Base-by-base conservation (phyloP, 169 alveolate species). In the Plasmodium knowlesi region DNA sequence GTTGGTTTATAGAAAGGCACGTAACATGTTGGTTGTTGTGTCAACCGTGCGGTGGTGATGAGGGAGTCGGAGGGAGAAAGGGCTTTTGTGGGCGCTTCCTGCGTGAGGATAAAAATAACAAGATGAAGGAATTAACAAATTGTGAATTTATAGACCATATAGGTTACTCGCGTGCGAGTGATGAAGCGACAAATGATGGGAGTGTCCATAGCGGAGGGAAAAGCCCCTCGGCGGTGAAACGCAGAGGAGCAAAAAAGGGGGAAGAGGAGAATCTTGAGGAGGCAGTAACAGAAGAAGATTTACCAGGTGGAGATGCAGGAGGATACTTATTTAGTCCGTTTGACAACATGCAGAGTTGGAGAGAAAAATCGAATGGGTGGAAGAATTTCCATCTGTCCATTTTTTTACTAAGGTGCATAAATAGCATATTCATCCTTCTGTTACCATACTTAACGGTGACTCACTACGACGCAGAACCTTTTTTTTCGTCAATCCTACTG, bases 371-470 rank as follows among this genome's bases (percentile, higher is more conserved):
- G 54, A 71, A 71, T 8, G 94, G 92, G 3, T 71, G 94, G 94
- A 88, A 88, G 72, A 22, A 57, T 41, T 78, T 97, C 61, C 96
- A 97, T 50, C 43, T 96, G 22, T 96, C 97, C 6, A 95, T 96
- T 37, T 89, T 96, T 39, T 54, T 96, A 70, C 95, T 97, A n/a
- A 96, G 95, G 71, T 93, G 84, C 8, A 73, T 96, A 39, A 97
- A 97, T 92, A 94, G 96, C 83, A 53, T 84, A 16, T 96, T 97
- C 82, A 95, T 97, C 34, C 94, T 97, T 67, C 70, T 95, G 80
- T 89, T 96, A 71, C 99, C 99, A 19, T 97, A 95, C 80, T 95
- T 95, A 80, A 97, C 98, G 0, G 98, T 97, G 39, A 86, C 93
- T 22, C 84, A 83, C 30, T 95, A 89, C 61, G 95, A 96, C 57